These are phyloP conservation scores for Penicillium sp. DNA, from an alignment of 2,329 filamentous ascomycete species.

Conservation along the genomic window DNA sequence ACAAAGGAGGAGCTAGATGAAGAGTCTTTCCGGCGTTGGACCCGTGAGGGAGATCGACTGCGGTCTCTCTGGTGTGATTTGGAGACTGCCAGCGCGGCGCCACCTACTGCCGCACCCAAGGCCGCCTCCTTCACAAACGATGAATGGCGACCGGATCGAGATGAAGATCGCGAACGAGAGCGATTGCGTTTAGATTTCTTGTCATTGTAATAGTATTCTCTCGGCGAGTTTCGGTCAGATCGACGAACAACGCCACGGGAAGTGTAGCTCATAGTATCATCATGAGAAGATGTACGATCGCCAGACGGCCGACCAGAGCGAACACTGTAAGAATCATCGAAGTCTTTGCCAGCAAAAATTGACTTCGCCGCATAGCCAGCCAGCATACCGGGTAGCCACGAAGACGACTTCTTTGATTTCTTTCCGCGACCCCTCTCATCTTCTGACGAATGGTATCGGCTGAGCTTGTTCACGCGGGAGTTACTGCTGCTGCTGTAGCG, in stretches of 20 bases:
- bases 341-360: slow-evolving; percentile 54
- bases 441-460: slow-evolving; percentile 55
- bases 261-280: slow-evolving; percentile 42
- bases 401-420: slow-evolving; percentile 43
- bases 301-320: slow-evolving; percentile 50
- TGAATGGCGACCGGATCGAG: slow-evolving; percentile 27
- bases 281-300: slow-evolving; percentile 28
- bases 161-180: slow-evolving; percentile 47
- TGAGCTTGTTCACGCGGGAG: slow-evolving; percentile 58
- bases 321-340: slow-evolving; percentile 61
- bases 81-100: slow-evolving; percentile 27
- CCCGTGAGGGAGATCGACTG: slow-evolving; percentile 37
- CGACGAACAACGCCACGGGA: slow-evolving; percentile 42
- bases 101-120: slow-evolving; percentile 38
- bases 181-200: slow-evolving; percentile 40
- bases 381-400: slow-evolving; percentile 55
- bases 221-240: slow-evolving; percentile 31
- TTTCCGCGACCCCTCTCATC: slow-evolving; percentile 48
- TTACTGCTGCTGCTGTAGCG: slow-evolving; percentile 36
- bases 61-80: slow-evolving; percentile 28
- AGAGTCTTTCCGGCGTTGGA: slow-evolving; percentile 38
- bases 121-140: slow-evolving; percentile 34
- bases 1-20: slow-evolving; percentile 61
- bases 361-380: slow-evolving; percentile 57
- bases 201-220: slow-evolving; percentile 35